Percentiles rank a stretch among this genome's conserved stretches.
Evolutionary conservation across 805 yeast genomes (phyloP).

Genomic region (Nakazawaea holstii): DNA sequence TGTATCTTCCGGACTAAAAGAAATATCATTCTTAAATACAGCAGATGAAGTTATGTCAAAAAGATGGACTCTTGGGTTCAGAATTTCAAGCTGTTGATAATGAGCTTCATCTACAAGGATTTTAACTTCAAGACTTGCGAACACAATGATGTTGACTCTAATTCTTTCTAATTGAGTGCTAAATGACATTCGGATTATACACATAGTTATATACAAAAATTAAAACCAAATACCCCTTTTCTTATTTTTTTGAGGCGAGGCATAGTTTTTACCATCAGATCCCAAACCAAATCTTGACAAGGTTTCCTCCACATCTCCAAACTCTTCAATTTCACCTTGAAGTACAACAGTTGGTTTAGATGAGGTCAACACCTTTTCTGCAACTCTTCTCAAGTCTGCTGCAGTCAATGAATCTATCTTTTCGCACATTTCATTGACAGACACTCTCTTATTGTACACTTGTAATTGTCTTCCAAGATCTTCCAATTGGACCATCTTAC

Average conservation of each 20-base stretch:
- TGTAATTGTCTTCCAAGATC: slow-evolving; percentile 95
- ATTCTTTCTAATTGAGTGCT: too few species aligned
- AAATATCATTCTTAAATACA: too few species aligned
- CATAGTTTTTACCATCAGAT: slow-evolving; percentile 11
- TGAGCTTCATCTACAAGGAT: too few species aligned
- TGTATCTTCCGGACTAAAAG: too few species aligned
- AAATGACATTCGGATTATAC: too few species aligned
- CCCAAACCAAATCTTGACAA: slow-evolving; percentile 75
- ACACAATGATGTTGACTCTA: too few species aligned
- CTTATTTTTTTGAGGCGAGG: neutral
- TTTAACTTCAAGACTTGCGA: too few species aligned
- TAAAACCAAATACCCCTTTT: slow-evolving; percentile 12
- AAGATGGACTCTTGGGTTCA: too few species aligned
- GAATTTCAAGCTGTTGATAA: too few species aligned
- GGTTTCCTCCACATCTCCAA: slow-evolving; percentile 76
- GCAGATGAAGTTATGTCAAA: too few species aligned
- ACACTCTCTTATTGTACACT: slow-evolving; percentile 69
- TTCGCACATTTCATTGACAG: slow-evolving; percentile 74
- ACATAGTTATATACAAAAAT: too few species aligned
- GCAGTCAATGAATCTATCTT: slow-evolving; percentile 66
- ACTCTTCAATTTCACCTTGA: slow-evolving; percentile 80
- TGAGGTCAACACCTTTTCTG: slow-evolving; percentile 70
- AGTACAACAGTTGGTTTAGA: slow-evolving; percentile 78
- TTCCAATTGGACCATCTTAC: slow-evolving; percentile 89
- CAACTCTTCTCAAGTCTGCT: slow-evolving; percentile 66